Conservation (phyloP, 768 basidiomycete genomes). For the Tephrocybe sp. region DNA sequence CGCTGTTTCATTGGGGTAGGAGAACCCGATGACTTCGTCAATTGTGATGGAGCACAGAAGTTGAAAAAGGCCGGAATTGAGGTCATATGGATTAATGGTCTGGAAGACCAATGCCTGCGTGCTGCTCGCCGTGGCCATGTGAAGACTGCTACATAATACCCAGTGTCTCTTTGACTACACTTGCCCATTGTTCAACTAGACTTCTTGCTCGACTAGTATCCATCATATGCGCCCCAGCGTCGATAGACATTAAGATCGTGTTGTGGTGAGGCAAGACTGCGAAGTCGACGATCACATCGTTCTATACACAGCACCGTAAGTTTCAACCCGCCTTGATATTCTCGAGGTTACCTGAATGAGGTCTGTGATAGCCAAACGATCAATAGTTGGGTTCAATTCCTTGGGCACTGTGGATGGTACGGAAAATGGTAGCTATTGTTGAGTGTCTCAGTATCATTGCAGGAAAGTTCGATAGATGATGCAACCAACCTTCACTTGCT, state of each 20-base stretch:
- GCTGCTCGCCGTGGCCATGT: slow-evolving; percentile 70
- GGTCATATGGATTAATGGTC: slow-evolving; percentile 69
- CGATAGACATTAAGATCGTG: slow-evolving; percentile 31
- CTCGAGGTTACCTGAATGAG: slow-evolving; percentile 19
- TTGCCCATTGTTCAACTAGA: slow-evolving; percentile 24
- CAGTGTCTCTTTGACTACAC: slow-evolving; percentile 16
- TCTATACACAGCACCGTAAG: slow-evolving; percentile 7
- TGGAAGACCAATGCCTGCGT: slow-evolving; percentile 79
- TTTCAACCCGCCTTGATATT: too few species aligned
- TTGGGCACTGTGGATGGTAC: slow-evolving; percentile 24
- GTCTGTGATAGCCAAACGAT: slow-evolving; percentile 21
- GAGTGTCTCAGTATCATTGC: not conserved
- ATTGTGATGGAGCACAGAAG: slow-evolving; percentile 82
- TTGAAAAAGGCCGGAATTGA: slow-evolving; percentile 71
- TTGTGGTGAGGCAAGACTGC: slow-evolving; percentile 22
- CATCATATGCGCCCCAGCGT: slow-evolving; percentile 26
- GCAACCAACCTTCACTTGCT: slow-evolving; percentile 34
- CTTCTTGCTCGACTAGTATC: slow-evolving; percentile 20
- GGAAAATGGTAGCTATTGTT: slow-evolving; percentile 33
- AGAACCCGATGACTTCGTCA: slow-evolving; percentile 94
- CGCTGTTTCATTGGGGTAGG: slow-evolving; percentile 86
- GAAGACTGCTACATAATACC: slow-evolving; percentile 14
- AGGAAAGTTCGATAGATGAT: not conserved
- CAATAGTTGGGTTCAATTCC: slow-evolving; percentile 14
- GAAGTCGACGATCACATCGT: slow-evolving; percentile 33